Base-by-base conservation (phyloP, 305 asterid species). In the Fraxinus velutina region DNA sequence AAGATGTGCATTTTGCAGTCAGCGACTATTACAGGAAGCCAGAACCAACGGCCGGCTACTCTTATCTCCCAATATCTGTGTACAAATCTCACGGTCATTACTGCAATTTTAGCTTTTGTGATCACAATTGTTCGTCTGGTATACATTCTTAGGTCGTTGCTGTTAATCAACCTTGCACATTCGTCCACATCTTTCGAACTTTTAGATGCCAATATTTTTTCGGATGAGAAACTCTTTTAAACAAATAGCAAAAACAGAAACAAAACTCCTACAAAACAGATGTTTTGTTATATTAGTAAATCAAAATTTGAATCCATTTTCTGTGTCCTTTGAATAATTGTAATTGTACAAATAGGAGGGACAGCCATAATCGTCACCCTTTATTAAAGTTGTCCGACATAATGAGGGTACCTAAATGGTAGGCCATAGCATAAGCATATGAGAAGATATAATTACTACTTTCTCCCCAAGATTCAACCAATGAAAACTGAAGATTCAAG, bases 341-440 rank as follows among this genome's bases (percentile, higher is more conserved):
- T 32, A 70, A 70, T 70, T 30, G 42, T 70, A 70, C 75, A 70
- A 70, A 30, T 30, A 79, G 36, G 66, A 90, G 86, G 90, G 93
- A 88, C 96, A 85, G 66, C 78, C 80, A 42, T 73, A 79, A 85
- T 85, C 88, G 83, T 85, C 78, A 80, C 84, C 85, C 83, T 86
- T 81, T 33, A 75, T 81, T 77, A 88, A 90, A 84, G 85, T 81
- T 79, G 79, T 62, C 71, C 39, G 70, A 79, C 60, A 77, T 78
- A 75, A 84, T 82, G 73, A 42, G 82, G 82, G 90, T 77, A 86
- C 83, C 83, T 75, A 84, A 50, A 74, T 79, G 86, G 86, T 78
- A 79, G 90, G 89, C 77, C 90, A 84, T 76, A 37, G 80, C 42
- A 60, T 50, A 68, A 74, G 66, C 78, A 50, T 77, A 86, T 71